Conservation (phyloP, 495 filamentous ascomycete genomes). For the Aspergillus carlsbadensis region DNA sequence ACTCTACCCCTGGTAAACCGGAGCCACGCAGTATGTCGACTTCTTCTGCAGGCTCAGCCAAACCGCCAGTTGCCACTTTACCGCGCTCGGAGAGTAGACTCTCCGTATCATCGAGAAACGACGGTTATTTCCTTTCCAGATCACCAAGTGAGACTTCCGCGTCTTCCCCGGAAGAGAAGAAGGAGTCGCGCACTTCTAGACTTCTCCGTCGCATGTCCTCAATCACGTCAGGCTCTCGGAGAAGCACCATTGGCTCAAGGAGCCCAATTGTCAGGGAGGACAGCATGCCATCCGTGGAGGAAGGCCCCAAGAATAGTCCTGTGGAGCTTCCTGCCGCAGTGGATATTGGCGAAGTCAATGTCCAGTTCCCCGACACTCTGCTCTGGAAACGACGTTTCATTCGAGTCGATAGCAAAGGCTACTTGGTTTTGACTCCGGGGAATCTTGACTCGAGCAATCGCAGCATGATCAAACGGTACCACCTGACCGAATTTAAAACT, state of each 20-base stretch:
- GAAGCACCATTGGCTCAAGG: conserved; percentile 56
- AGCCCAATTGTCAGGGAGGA: conserved; percentile 60
- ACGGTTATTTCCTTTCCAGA: conserved; percentile 34
- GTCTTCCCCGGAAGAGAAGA: conserved; percentile 59
- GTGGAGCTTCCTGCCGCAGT: conserved; percentile 46
- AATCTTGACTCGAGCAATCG: conserved; percentile 43
- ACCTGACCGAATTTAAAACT: conserved; percentile 73
- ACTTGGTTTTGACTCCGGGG: conserved; percentile 67
- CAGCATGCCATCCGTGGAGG: conserved; percentile 25
- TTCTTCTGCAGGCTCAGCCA: conserved; percentile 34
- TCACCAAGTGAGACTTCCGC: conserved; percentile 40
- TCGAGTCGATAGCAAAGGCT: conserved; percentile 73
- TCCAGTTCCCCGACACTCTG: conserved; percentile 89
- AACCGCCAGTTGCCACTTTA: conserved; percentile 17
- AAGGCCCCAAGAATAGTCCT: conserved; percentile 36
- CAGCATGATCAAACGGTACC: conserved; percentile 69
- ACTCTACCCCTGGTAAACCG: conserved; percentile 14
- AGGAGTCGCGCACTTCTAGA: conserved; percentile 64
- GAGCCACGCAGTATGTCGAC: conserved; percentile 38
- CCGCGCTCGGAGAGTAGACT: conserved; percentile 39
- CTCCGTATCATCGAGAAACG: conserved; percentile 39
- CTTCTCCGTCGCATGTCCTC: conserved; percentile 80
- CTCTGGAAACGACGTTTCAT: conserved; percentile 89
- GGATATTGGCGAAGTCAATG: conserved; percentile 83
- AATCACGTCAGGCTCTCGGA: conserved; percentile 59